Conservation (phyloP, 2,329 filamentous ascomycete species). For the Sarocladiaceae sp. region DNA sequence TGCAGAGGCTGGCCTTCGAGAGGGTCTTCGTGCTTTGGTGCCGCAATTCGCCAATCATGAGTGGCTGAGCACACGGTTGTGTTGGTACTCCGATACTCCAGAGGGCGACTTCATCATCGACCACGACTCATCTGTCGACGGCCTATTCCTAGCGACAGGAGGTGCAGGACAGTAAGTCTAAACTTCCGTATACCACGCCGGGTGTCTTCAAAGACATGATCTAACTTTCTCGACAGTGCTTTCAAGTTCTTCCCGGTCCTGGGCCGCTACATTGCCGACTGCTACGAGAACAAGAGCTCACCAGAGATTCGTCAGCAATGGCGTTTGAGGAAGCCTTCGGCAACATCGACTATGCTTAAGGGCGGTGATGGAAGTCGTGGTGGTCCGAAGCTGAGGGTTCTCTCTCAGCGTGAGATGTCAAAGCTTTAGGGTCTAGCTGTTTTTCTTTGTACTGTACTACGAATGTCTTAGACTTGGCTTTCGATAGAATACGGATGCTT, state of each 20-base stretch:
- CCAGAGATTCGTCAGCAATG: conserved; percentile 24
- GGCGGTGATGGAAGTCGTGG: conserved; percentile 24
- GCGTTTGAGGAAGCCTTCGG: conserved; percentile 18
- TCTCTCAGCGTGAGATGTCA: conserved; percentile 21
- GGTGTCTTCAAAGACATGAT: not conserved
- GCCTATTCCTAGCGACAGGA: conserved; percentile 43
- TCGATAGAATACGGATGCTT: no score
- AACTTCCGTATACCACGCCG: not conserved
- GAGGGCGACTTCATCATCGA: conserved; percentile 59
- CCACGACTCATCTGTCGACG: conserved; percentile 26
- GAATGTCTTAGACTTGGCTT: no score
- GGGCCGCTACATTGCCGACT: conserved; percentile 24
- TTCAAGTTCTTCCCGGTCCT: conserved; percentile 23
- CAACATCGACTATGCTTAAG: conserved; percentile 21
- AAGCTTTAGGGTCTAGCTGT: no score
- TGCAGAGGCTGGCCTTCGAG: conserved; percentile 46
- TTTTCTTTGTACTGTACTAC: no score
- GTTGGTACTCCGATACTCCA: conserved; percentile 64
- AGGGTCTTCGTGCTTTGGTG: conserved; percentile 47
- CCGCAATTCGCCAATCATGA: conserved; percentile 44
- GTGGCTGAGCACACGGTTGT: conserved; percentile 49
- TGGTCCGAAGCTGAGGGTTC: conserved; percentile 21
- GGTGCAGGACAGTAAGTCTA: conserved; percentile 36
- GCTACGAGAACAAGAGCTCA: conserved; percentile 25
- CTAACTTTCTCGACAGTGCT: conserved; percentile 13